A percentile compares a stretch with the other conserved stretches of the same genome.
Conservation (phyloP, 176 grass and related monocot species). For the Raddia distichophylla region DNA sequence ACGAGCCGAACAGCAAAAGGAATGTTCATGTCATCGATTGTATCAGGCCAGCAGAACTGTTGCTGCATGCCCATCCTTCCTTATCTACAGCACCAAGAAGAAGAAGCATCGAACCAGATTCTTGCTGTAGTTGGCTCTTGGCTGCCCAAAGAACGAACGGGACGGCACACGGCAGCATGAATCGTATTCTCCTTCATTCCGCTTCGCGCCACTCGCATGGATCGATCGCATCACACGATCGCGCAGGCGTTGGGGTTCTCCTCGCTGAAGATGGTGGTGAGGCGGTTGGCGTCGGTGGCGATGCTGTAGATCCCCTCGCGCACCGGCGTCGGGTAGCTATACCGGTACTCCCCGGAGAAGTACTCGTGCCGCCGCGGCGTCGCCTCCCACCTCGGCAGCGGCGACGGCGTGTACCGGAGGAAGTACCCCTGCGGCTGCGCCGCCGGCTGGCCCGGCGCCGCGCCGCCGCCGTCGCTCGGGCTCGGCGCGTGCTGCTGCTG, state of each 20-base stretch:
- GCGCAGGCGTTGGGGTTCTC: constrained; percentile 97
- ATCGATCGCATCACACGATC: constrained; percentile 53
- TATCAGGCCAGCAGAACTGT: constrained; percentile 17
- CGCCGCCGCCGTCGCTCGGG: not conserved
- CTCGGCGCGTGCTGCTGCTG: constrained; percentile 3
- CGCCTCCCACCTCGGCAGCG: constrained; percentile 77
- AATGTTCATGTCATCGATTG: constrained; percentile 20
- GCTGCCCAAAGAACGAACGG: constrained; percentile 20
- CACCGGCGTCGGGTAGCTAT: constrained; percentile 91
- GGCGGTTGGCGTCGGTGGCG: constrained; percentile 84
- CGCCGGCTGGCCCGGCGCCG: not conserved
- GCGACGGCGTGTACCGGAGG: constrained; percentile 76
- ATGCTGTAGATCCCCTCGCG: constrained; percentile 95
- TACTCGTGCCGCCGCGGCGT: constrained; percentile 76
- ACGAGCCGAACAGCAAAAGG: not conserved
- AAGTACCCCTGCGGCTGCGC: constrained; percentile 25
- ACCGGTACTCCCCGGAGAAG: constrained; percentile 84
- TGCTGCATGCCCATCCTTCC: not conserved
- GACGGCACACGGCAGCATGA: not conserved
- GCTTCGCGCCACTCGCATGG: not conserved
- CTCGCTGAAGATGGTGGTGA: constrained; percentile 98
- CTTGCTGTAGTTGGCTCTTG: constrained; percentile 24
- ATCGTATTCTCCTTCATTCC: constrained; percentile 14
- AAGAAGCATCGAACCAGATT: constrained; percentile 43
- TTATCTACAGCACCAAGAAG: constrained; percentile 39